These are phyloP conservation scores for Arachnomyces sp. DNA, from an alignment of 2,329 filamentous ascomycete genomes.

Conservation along the genomic window DNA sequence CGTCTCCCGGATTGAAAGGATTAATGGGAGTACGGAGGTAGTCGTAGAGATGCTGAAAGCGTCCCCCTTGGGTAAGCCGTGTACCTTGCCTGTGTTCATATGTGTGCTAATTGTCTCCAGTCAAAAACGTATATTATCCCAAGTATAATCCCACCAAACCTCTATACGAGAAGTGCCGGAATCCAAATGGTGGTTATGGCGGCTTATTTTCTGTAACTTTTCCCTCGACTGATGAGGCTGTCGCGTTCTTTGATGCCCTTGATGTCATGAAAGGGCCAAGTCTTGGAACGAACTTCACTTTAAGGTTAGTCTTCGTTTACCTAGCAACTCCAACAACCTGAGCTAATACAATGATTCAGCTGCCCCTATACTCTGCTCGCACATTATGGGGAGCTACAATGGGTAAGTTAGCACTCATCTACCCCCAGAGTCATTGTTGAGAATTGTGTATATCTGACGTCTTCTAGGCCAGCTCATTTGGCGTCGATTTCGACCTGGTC, in stretches of 20 bases:
- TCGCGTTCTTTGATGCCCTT: conserved; percentile 75
- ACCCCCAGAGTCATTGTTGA: not conserved
- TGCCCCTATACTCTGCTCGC: conserved; percentile 88
- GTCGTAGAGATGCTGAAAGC: conserved; percentile 63
- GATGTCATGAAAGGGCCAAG: conserved; percentile 90
- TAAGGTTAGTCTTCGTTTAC: conserved; percentile 42
- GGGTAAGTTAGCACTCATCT: conserved; percentile 45
- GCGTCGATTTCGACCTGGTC: conserved; percentile 71
- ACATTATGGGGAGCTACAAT: conserved; percentile 86
- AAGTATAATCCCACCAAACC: conserved; percentile 61
- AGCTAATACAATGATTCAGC: conserved; percentile 30
- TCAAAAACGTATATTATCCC: conserved; percentile 81
- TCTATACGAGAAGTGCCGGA: conserved; percentile 71
- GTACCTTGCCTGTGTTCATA: not conserved
- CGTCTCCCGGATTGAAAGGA: conserved; percentile 67
- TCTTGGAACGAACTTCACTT: conserved; percentile 91
- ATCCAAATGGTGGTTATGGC: conserved; percentile 73
- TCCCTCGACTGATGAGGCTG: conserved; percentile 57
- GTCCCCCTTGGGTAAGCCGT: conserved; percentile 42
- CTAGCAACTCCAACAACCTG: not conserved
- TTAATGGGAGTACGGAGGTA: conserved; percentile 77
- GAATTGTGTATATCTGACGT: not conserved
- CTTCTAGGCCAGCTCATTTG: conserved; percentile 58
- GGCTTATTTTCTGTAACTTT: conserved; percentile 83
- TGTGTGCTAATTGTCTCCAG: conserved; percentile 35